Percentiles rank a stretch among this genome's conserved stretches.
Evolutionary conservation across 257 asterid genomes (phyloP).

Genomic region (Plantago elongata): DNA sequence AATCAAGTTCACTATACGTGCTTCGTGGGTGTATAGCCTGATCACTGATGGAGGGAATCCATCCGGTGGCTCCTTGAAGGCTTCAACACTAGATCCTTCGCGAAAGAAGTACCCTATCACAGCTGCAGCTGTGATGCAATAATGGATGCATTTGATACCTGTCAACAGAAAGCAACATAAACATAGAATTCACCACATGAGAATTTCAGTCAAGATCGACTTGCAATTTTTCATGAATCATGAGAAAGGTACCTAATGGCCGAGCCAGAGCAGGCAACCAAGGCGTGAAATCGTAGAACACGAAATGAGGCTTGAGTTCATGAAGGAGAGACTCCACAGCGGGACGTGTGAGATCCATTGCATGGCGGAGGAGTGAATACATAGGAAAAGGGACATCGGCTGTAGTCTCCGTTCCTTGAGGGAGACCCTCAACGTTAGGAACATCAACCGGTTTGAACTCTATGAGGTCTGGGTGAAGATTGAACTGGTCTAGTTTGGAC

Average conservation of each 20-base stretch:
- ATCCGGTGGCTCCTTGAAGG: constrained; percentile 34
- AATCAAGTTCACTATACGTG: constrained; percentile 24
- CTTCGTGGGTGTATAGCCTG: constrained; percentile 35
- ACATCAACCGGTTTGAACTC: constrained; percentile 31
- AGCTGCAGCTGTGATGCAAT: constrained; percentile 34
- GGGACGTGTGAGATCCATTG: constrained; percentile 41
- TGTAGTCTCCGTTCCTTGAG: constrained; percentile 40
- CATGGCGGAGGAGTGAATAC: constrained; percentile 32
- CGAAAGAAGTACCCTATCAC: constrained; percentile 35
- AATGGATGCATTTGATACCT: constrained; percentile 25
- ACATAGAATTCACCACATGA: background rate
- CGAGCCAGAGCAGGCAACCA: constrained; percentile 50
- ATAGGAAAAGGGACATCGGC: constrained; percentile 42
- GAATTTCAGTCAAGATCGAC: background rate
- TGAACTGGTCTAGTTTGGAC: constrained; percentile 29
- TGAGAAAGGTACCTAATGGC: constrained; percentile 2
- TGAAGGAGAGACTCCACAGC: constrained; percentile 22
- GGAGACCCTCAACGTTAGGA: constrained; percentile 40
- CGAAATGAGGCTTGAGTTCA: constrained; percentile 32
- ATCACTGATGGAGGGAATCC: constrained; percentile 29
- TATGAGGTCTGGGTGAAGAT: constrained; percentile 31
- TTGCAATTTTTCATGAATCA: no score
- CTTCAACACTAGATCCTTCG: constrained; percentile 22
- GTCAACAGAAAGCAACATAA: background rate
- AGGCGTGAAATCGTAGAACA: constrained; percentile 39